Evolutionary conservation across 1,284 basidiomycete genomes (phyloP), one percentile per base, ranked within the genome.

Genomic region (Marasmius oreades): DNA sequence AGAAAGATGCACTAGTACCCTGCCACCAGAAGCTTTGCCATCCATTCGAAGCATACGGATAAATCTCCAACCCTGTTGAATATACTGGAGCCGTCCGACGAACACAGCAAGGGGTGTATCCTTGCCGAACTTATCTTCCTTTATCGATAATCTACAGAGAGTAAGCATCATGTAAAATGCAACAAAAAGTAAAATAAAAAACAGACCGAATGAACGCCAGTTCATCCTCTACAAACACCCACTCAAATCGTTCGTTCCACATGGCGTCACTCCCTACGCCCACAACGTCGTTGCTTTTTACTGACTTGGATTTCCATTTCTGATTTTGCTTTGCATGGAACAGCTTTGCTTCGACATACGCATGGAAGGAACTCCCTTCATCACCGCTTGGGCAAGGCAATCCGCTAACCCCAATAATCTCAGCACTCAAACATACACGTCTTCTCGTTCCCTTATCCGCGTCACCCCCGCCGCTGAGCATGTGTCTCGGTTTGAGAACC

Each of bases 21-120:
- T 77, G 10, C 79, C 75, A 12, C 77, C 78, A 2, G 76, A 78
- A 62, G 79, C 71, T 63, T 80, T 81, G 11, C 84, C 84, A 42
- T 75, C 73, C 69, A 71, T 70, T 63, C 81, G 73, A 54, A 86
- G 65, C 69, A 87, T 70, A 20, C 78, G 70, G 31, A 84, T 67
- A 45, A 85, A 66, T 33, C 75, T 71, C 80, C 77, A 83, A 28
- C 76, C 80, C 55, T 69, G 67, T 53, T 76, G 69, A 26, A 83
- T 59, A 56, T 78, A 67, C 11, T 70, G 68, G 31, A 83, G 57
- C 11, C 77, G 72, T 10, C 74, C 79, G 64, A 81, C 82, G 62
- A 84, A 84, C 2, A 77, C 69, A 0, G 70, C 77, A 12, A 82
- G 59, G 31, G 69, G 64, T 50, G 77, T 74, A 62, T 82, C 77